Evolutionary conservation across 2,329 filamentous ascomycete species (phyloP), one percentile per base, ranked within the genome.

Genomic region (Zelopaecilomyces penicillatus): DNA sequence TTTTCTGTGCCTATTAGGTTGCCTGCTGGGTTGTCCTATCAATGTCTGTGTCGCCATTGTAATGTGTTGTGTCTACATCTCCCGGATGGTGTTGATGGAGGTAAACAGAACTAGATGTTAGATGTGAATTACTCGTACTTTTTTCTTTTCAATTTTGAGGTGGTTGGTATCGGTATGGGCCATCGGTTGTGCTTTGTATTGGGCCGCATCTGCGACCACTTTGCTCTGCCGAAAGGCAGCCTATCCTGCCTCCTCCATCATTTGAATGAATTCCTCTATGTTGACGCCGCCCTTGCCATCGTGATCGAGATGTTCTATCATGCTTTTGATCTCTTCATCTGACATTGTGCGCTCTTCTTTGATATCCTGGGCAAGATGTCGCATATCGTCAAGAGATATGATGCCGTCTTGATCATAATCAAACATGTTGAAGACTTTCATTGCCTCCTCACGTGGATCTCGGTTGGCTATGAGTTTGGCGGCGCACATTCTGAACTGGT

Each of bases 291-390:
- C 90, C 55, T 95, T 94, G 1, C 88, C 91, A 60, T 95, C 87
- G 52, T 96, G 75, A 69, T 98, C 93, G 69, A 97, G 94, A 66
- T 97, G 91, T 59, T 96, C 89, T 68, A 98, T 93, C 93, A 98
- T 98, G 52, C 89, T 89, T 55, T 80, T 75, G 50, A 98, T 74
- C 64, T 98, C 93, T 57, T 94, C 86, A 59, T 98, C 91, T 55
- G 93, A 87, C 54, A 98, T 74, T 9, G 87, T 88, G 37, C 66
- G 64, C 45, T 69, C 67, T 65, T 97, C 91, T 6, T 93, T 93
- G 52, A 98, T 72, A 63, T 97, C 93, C 57, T 88, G 79, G 46
- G 91, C 89, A 28, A 97, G 87, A 46, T 88, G 75, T 50, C 88
- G 75, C 66, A 98, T 69, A 68, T 97, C 93, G 48, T 93, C 85